phyloP scores from a whole-genome alignment of 352 stramenopile species.

The Pythium folliculosum region DNA sequence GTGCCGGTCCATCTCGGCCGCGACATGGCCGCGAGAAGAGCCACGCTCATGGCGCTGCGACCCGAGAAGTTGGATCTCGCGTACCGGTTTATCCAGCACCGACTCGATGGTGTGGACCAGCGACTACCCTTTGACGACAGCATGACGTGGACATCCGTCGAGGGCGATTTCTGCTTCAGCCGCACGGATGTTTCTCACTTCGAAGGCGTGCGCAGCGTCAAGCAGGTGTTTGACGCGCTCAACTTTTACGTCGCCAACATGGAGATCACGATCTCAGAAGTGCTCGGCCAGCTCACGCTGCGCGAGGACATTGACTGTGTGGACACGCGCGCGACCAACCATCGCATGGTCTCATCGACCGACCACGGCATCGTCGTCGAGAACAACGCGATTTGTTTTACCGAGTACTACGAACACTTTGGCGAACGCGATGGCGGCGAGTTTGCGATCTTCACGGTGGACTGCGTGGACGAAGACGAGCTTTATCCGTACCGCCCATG shows the following conservation, averaged over 20 bases:
- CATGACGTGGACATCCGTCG: constrained; percentile 1
- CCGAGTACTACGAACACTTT: constrained; percentile 35
- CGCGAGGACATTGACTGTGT: constrained; percentile 52
- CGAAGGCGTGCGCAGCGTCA: constrained; percentile 38
- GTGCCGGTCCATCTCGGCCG: constrained; percentile 3
- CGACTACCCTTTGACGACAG: constrained; percentile 4
- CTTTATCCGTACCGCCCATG: constrained; percentile 43
- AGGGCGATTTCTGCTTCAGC: constrained; percentile 16
- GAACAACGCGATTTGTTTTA: constrained; percentile 21
- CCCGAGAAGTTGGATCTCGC: constrained; percentile 10
- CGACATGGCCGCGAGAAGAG: constrained; percentile 11
- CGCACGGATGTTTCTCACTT: constrained; percentile 46
- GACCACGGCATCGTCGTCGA: constrained; percentile 23
- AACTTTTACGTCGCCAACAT: constrained; percentile 47
- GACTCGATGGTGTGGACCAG: constrained; percentile 7
- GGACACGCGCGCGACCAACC: constrained; percentile 35
- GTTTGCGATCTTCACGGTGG: constrained; percentile 33
- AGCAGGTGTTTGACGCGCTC: constrained; percentile 56
- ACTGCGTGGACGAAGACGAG: constrained; percentile 44
- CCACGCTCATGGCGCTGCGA: constrained; percentile 10
- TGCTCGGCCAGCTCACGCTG: constrained; percentile 46
- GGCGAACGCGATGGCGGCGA: constrained; percentile 21
- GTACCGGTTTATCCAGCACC: constrained; percentile 3
- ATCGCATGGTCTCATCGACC: constrained; percentile 41
- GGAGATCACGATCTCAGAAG: constrained; percentile 60